phyloP scores from a whole-genome alignment of 2,329 filamentous ascomycete species.

The Aspergillus niger region DNA sequence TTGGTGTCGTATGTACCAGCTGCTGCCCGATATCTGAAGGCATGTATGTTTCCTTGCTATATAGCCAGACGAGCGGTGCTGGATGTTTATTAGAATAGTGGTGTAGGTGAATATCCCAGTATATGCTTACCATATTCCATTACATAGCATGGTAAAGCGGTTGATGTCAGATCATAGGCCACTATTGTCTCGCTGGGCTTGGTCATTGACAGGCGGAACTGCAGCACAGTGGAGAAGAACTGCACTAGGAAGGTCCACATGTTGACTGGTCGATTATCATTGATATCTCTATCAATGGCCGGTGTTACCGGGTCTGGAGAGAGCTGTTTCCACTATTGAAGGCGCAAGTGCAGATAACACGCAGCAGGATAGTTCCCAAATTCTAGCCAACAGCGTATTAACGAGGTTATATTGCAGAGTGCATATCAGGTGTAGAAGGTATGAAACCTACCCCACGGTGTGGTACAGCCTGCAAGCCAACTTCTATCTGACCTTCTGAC shows the following conservation, averaged over 20 bases:
- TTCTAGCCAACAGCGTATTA: not conserved
- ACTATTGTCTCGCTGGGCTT: not conserved
- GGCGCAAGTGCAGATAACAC: not conserved
- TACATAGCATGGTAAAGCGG: conserved; percentile 46
- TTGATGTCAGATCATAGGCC: conserved; percentile 11
- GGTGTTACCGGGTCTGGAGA: not conserved
- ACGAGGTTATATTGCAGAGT: not conserved
- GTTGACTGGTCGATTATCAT: not conserved
- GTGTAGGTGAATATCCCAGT: not conserved
- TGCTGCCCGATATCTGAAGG: conserved; percentile 54
- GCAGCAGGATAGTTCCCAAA: not conserved
- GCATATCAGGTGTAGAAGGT: not conserved
- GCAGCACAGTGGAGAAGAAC: not conserved
- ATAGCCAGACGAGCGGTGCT: conserved; percentile 57
- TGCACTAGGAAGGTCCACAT: not conserved
- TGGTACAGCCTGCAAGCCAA: not conserved
- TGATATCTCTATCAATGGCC: not conserved
- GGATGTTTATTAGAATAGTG: conserved; percentile 6
- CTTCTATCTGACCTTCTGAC: conserved; percentile 5
- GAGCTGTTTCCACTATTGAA: not conserved
- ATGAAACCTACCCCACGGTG: not conserved
- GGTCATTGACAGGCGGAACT: not conserved
- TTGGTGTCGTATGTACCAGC: conserved; percentile 49
- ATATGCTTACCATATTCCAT: conserved; percentile 47
- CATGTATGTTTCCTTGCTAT: conserved; percentile 51